Evolutionary conservation across 805 yeast genomes (phyloP).

Genomic region (Lipomyces starkeyi): DNA sequence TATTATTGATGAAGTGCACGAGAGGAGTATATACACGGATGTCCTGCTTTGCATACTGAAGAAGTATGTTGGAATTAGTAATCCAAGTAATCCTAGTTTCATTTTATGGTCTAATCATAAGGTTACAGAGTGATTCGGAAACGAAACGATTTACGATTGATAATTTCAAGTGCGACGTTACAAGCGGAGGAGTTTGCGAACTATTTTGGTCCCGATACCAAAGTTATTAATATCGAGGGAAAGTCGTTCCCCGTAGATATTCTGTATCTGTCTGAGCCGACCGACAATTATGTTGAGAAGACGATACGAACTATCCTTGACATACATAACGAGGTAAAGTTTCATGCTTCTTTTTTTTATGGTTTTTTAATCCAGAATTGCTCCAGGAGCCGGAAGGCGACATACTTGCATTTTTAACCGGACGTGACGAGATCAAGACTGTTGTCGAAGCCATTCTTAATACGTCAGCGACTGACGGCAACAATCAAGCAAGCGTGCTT

Average conservation of each 20-base stretch:
- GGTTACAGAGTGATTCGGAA: slow-evolving; percentile 50
- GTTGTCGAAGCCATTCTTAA: slow-evolving; percentile 57
- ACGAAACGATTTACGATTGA: slow-evolving; percentile 70
- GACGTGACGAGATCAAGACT: slow-evolving; percentile 83
- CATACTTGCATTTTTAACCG: slow-evolving; percentile 85
- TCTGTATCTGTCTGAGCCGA: slow-evolving; percentile 60
- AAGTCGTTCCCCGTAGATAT: slow-evolving; percentile 81
- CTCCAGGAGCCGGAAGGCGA: slow-evolving; percentile 65
- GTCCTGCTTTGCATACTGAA: slow-evolving; percentile 73
- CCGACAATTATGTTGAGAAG: slow-evolving; percentile 75
- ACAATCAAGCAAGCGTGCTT: slow-evolving; percentile 57
- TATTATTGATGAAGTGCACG: slow-evolving; percentile 90
- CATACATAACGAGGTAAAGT: slow-evolving; percentile 52
- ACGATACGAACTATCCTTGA: slow-evolving; percentile 74
- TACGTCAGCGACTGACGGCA: slow-evolving; percentile 58
- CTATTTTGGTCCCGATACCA: slow-evolving; percentile 61
- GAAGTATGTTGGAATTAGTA: slow-evolving; percentile 57
- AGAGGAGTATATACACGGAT: slow-evolving; percentile 79
- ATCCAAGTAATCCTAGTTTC: slow-evolving; percentile 57
- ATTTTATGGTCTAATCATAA: neutral
- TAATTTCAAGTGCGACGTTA: slow-evolving; percentile 87
- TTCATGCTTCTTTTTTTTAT: neutral
- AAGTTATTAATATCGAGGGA: slow-evolving; percentile 63
- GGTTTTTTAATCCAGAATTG: neutral
- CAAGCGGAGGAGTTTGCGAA: slow-evolving; percentile 70